Base-by-base conservation (phyloP, 768 basidiomycete genomes). In the Tylopilus sp. region DNA sequence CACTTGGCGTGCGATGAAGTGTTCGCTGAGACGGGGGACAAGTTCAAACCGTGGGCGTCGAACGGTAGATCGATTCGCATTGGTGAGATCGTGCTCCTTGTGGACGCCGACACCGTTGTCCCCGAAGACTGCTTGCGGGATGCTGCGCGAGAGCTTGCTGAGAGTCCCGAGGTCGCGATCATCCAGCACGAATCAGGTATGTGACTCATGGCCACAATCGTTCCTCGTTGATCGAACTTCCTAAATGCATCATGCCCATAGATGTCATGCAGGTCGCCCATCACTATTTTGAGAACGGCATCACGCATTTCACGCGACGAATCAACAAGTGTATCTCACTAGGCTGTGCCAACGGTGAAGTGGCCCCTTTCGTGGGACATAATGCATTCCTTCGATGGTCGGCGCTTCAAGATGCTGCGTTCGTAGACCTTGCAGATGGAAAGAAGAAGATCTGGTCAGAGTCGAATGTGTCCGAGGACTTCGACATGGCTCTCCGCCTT, bases 41-140 rank as follows among this genome's bases (percentile, higher is more conserved):
- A 71, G 44, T 88, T 81, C 79, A 80, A 75, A 57, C 86, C 88
- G 7, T 85, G 88, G 89, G 84, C 87, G 0, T 77, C 75, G 63
- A 92, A 91, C 41, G 88, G 81, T 0, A 81, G 81, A 53, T 80
- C 82, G 2, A 70, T 94, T 21, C 80, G 93, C 22, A 73, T 95
- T 20, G 89, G 88, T 10, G 87, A 88, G 50, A 66, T 93, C 58
- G 82, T 94, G 53, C 76, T 95, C 43, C 77, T 95, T 48, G 82
- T 93, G 53, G 92, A 95, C 66, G 86, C 91, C 2, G 91, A 94
- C 64, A 95, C 91, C 3, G 75, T 91, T 55, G 91, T 95, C 5
- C 91, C 91, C 0, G 88, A 86, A 74, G 93, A 95, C 67, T 97
- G 91, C 62, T 82, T 97, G 65, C 79, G 90, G 44, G 93, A 95